Evolutionary conservation across 192 early-diverging fungal species (phyloP), one percentile per base, ranked within the genome.

Genomic region (Backusella circina): DNA sequence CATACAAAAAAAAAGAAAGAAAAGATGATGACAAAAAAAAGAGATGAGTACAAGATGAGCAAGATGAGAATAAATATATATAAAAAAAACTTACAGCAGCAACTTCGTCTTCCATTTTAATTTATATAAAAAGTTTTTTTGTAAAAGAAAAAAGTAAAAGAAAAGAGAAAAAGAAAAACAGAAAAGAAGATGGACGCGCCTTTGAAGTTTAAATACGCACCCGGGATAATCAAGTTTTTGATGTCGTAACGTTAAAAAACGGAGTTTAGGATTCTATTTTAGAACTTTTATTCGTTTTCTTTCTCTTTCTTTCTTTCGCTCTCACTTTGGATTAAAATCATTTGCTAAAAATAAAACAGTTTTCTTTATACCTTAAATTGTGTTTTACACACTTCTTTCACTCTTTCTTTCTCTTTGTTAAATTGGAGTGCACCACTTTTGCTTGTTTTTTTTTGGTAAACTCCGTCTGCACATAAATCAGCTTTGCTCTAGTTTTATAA

Each of bases 31-130:
- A 65, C 23, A 66, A 36, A 76, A 47, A 47, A 47, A 47, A 67
- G 36, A 67, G 12, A 6, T 35, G 37, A 33, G 38, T 61, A 23
- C 44, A 21, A 26, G 35, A 31, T 32, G 35, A 15, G 6, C 10
- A 16, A n/a, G 6, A 26, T 26, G 33, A 18, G 21, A n/a, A 0
- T 68, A 36, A 21, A 26, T 13, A 38, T 68, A 36, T 37, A 26
- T 13, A 38, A 8, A 23, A n/a, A n/a, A 18, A 69, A 88, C 90
- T 86, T 91, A 94, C 91, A 82, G 93, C 93, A 76, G 91, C 93
- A 76, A 94, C 91, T 89, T 94, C 93, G 78, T 94, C 93, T 80
- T 92, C 93, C 91, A 92, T 92, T 69, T 76, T 64, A 28, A 51
- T 41, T 73, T 32, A 38, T 38, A 38, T n/a, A 47, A 47, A 47